A percentile compares a stretch with the other conserved stretches of the same genome.
Evolutionary conservation across 345 rosid genomes (phyloP).

Genomic region (Boechera retrofracta): DNA sequence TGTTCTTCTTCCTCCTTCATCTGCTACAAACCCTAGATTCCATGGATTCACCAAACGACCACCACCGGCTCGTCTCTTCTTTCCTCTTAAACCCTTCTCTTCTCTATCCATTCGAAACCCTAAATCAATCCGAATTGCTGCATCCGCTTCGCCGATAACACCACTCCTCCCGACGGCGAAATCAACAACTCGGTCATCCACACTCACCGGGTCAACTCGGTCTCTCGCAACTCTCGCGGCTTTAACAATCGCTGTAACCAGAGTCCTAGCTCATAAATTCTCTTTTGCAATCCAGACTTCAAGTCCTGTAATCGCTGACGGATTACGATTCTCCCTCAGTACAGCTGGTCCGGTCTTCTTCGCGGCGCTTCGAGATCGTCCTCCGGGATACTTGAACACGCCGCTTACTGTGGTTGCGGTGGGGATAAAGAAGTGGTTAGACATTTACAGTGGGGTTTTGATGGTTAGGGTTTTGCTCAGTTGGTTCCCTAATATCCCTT

Average conservation of each 20-base stretch:
- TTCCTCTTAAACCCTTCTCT: background rate
- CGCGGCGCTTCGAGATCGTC: constrained; percentile 60
- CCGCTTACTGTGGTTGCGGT: constrained; percentile 87
- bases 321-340: constrained; percentile 26
- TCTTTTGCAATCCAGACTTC: background rate
- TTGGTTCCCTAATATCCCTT: constrained; percentile 93
- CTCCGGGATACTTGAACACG: constrained; percentile 63
- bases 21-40: constrained; percentile 11
- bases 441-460: constrained; percentile 84
- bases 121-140: constrained; percentile 15
- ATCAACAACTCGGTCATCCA: background rate
- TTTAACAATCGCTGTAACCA: constrained; percentile 24
- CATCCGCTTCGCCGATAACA: constrained; percentile 7
- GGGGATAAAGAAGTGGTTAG: constrained; percentile 85
- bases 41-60: constrained; percentile 9
- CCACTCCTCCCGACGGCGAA: background rate
- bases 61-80: constrained; percentile 7
- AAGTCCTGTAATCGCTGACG: background rate
- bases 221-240: constrained; percentile 35
- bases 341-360: constrained; percentile 62
- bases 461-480: constrained; percentile 93
- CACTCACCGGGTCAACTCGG: constrained; percentile 33
- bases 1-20: background rate
- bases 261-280: background rate
- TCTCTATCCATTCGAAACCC: constrained; percentile 22